Base-by-base conservation (phyloP, 306 rosid genomes). In the Sindora glabra region DNA sequence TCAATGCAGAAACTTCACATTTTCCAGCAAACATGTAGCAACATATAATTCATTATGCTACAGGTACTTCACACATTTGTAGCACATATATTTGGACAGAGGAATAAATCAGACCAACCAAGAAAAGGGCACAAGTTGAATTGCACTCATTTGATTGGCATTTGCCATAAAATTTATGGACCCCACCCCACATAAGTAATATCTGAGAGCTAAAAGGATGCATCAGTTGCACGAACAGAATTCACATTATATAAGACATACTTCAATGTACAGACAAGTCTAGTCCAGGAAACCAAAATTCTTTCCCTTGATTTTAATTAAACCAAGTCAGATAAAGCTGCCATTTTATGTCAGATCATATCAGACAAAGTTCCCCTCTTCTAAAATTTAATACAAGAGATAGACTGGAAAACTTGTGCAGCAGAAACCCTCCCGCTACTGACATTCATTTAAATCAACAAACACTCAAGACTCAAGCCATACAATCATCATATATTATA, bases 241-340 rank as follows among this genome's bases (percentile, higher is more conserved):
- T 7, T 54, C 48, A 52, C 16, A 15, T n/a, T 25, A 4, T 15
- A 47, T n/a, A 10, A 25, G 16, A 42, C 33, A 47, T 38, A 21
- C 37, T 37, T 36, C 16, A 38, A 47, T 2, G 29, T 15, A 50
- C 32, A 18, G 26, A 52, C 45, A 62, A 46, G 30, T 15, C 29
- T 17, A 18, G 44, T 37, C 23, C 11, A 22, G 1, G 64, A 29
- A 14, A 30, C 48, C 18, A 45, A n/a, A 33, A 52, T 32, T 25
- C 42, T 29, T 26, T 59, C 67, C 54, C 61, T 39, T 38, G 39
- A 49, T 49, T 48, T 37, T 57, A 41, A 48, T n/a, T 29, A 44
- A 16, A 59, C 16, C 59, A 21, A 4, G 47, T 33, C 23, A 56
- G 37, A 13, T 23, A 27, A n/a, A 32, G 26, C 44, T 42, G 42